phyloP scores from a whole-genome alignment of 2,329 filamentous ascomycete species.

The Rhynchosporium graminicola region DNA sequence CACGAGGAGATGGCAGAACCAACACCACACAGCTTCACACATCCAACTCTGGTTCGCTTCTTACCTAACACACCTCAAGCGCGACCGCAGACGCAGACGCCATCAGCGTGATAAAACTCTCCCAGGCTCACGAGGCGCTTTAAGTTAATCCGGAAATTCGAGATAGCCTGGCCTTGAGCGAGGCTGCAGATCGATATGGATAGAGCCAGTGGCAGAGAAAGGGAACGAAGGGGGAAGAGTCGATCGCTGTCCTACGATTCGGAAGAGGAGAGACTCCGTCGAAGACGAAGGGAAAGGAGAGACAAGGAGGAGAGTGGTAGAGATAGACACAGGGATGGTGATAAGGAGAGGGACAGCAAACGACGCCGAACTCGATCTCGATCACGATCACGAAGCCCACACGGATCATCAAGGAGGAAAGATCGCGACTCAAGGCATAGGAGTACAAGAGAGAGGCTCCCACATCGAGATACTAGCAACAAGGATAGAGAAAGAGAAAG shows the following conservation, averaged over 20 bases:
- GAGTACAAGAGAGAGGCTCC: conserved; percentile 34
- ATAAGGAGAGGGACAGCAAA: conserved; percentile 25
- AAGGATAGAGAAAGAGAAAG: conserved; percentile 31
- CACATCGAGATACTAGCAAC: conserved; percentile 26
- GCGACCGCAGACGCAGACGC: not conserved
- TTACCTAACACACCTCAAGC: not conserved
- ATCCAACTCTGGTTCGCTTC: not conserved
- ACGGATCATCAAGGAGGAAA: conserved; percentile 27
- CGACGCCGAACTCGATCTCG: conserved; percentile 33
- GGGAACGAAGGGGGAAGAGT: conserved; percentile 29
- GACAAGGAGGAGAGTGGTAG: conserved; percentile 18
- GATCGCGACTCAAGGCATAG: conserved; percentile 33
- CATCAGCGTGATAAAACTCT: not conserved
- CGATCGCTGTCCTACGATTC: conserved; percentile 35
- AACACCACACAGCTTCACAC: not conserved
- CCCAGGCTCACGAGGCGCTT: not conserved
- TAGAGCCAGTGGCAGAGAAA: not conserved
- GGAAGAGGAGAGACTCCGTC: conserved; percentile 35
- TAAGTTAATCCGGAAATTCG: not conserved
- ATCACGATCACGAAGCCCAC: conserved; percentile 38
- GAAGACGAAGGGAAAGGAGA: conserved; percentile 32
- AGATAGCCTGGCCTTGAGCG: not conserved
- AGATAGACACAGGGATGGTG: conserved; percentile 15
- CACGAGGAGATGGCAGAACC: not conserved
- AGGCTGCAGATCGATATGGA: conserved; percentile 5